Base-by-base conservation (phyloP, 495 filamentous ascomycete species). In the Umbilicaria muhlenbergii region DNA sequence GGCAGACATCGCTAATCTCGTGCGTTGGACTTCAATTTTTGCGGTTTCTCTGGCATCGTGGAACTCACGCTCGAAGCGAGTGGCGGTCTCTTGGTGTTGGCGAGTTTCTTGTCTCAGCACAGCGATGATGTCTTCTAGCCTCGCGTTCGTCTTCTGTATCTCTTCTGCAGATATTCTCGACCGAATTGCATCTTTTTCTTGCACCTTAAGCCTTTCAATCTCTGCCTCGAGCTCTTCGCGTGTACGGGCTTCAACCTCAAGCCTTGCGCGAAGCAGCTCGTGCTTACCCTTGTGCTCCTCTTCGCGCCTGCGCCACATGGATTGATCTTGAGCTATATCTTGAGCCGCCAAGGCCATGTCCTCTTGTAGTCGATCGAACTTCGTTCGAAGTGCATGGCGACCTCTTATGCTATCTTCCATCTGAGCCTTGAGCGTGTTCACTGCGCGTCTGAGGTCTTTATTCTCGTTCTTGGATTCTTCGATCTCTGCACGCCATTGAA, bases 341-440 rank as follows among this genome's bases (percentile, higher is more conserved):
- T 71, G 69, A 43, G 80, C 78, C n/a, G 83, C 77, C 41, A 63
- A 67, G 11, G 76, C 72, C 80, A 96, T 85, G 43, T 94, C 83
- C 50, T 81, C 73, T 62, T 94, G 86, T 38, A 96, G 62, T 42
- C 69, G 71, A 50, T 86, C 75, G 53, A 94, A 80, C 57, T 87
- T 89, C 53, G 70, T 68, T 48, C 83, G 76, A 64, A 93, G 80
- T 51, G 67, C 73, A 50, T 87, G 81, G 41, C 86, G 78, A 48
- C 81, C 71, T 48, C 77, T 73, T 56, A 83, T 75, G 57, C 79
- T 84, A 60, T 95, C 88, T 61, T 93, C 79, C 40, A 93, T 75
- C 53, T 94, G 84, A 36, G 69, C 66, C 46, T 73, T 71, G 45
- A 89, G 65, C 5, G 72, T 74, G 47, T 78, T 71, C 51, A 92